These are phyloP conservation scores for Tolypocladium guangdongense DNA, from an alignment of 2,329 filamentous ascomycete species.

Conservation along the genomic window DNA sequence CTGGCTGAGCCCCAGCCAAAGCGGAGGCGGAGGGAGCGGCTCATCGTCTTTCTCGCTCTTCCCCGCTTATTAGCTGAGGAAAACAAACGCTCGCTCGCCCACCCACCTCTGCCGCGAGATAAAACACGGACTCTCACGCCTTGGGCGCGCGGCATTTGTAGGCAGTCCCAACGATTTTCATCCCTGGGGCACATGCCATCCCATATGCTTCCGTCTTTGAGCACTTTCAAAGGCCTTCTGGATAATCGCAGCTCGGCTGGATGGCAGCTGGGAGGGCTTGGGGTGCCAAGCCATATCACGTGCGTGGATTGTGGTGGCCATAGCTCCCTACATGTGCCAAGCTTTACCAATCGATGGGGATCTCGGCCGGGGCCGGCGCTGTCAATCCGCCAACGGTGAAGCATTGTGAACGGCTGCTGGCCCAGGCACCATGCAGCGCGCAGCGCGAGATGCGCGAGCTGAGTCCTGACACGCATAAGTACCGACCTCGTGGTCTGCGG, in stretches of 20 bases:
- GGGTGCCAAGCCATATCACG: background rate
- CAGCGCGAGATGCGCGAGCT: background rate
- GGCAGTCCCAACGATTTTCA: background rate
- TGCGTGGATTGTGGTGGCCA: background rate
- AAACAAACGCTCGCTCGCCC: background rate
- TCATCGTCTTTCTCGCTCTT: background rate
- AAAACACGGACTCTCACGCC: background rate
- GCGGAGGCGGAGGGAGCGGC: background rate
- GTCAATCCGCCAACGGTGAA: background rate
- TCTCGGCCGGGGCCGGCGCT: background rate
- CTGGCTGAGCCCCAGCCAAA: slow-evolving; percentile 4
- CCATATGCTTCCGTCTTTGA: background rate
- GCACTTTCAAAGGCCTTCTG: background rate
- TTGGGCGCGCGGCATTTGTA: background rate
- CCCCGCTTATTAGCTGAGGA: background rate
- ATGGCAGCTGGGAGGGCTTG: background rate
- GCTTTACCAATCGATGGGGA: background rate
- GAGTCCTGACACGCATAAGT: background rate
- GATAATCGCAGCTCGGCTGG: background rate
- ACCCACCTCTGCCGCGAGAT: background rate
- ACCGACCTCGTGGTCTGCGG: background rate
- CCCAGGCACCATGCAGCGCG: background rate
- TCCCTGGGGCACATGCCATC: background rate
- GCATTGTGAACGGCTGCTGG: background rate
- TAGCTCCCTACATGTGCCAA: background rate